Evolutionary conservation across 345 rosid genomes (phyloP).

Genomic region (Eucalyptus decipiens): DNA sequence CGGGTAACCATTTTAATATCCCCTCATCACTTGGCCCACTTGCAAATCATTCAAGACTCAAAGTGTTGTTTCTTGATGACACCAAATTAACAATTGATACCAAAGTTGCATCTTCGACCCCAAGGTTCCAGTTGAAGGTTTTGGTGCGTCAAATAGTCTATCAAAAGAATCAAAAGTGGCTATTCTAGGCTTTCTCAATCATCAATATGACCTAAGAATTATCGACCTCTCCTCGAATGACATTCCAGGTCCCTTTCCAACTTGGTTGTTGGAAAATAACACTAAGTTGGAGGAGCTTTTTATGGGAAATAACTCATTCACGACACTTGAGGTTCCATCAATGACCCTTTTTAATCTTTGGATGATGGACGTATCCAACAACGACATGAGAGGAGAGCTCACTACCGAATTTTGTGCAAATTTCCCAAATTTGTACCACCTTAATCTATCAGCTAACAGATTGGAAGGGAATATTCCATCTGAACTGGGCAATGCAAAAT

Average conservation of each 20-base stretch:
- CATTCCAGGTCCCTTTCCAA: not conserved
- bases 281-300: rapidly evolving
- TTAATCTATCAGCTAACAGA: too few species aligned
- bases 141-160: not conserved
- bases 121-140: not conserved
- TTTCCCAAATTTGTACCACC: rapidly evolving
- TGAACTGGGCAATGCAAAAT: rapidly evolving
- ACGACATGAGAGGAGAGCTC: not conserved
- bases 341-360: not conserved
- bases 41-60: not conserved
- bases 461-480: not conserved
- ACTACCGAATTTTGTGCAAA: not conserved
- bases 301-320: not conserved
- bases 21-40: not conserved
- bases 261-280: not conserved
- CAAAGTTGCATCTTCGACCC: not conserved
- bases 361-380: not conserved
- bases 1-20: not conserved
- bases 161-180: not conserved
- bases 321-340: not conserved
- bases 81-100: not conserved
- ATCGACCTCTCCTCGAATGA: not conserved
- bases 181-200: not conserved
- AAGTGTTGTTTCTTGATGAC: not conserved
- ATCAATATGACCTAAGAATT: not conserved